Base-by-base conservation (phyloP, 352 stramenopile genomes). In the Phytophthora litchii region DNA sequence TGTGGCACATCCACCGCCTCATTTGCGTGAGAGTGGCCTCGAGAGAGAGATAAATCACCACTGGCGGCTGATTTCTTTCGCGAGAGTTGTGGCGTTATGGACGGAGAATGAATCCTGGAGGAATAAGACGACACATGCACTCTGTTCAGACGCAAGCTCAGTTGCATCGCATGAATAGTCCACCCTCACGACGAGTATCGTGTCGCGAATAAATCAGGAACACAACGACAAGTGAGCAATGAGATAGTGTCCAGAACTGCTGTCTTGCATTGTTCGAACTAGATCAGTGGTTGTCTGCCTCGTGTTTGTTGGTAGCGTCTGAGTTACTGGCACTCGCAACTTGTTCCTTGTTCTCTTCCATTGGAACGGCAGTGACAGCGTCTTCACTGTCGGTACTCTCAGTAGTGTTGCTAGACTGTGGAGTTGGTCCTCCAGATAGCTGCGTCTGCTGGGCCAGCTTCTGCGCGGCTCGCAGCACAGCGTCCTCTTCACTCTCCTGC, bases 401-500 rank as follows among this genome's bases (percentile, higher is more conserved):
- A 27, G 2, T 8, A 37, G 7, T 11, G 56, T 12, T 38, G 52
- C 78, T 27, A 82, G 52, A 47, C 43, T 27, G 13, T 51, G 9
- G 23, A 16, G 29, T 21, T 44, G 31, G 34, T 7, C 21, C 19
- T 5, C 32, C 34, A 20, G 31, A 29, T 6, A 53, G 14, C 9
- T 45, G 10, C 2, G 35, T 51, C 25, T 64, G 25, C 29, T 52
- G 55, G 1, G 14, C 55, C 7, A 64, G 40, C n/a, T 67, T 80
- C 60, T 89, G 76, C 0, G 81, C 81, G 1, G 81, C 81, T 44
- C 75, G 68, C 17, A 91, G 65, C 37, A 91, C 78, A 0, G 72
- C 72, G 23, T 88, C 70, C 51, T 91, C 70, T 23, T 89, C 78
- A 19, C 80, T 74, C 31, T 84, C 81, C 40, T 85, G 69, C 43